Conservation (phyloP, 2,329 filamentous ascomycete species). For the Colletotrichum echinochloae region DNA sequence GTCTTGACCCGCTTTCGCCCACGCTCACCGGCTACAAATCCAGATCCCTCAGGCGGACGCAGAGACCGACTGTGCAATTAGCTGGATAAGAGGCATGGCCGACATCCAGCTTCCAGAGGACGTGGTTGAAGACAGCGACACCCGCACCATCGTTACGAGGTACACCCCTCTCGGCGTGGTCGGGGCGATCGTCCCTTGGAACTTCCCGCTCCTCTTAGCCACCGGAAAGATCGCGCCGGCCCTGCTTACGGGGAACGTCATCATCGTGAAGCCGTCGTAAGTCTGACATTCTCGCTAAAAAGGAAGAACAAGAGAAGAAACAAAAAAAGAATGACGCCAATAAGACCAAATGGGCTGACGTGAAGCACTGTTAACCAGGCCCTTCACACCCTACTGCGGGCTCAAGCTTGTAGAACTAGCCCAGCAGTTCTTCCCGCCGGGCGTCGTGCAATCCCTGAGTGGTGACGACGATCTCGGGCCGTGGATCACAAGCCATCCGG, state of each 20-base stretch:
- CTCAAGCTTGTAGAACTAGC: slow-evolving; percentile 72
- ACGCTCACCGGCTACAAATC: slow-evolving; percentile 1
- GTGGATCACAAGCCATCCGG: slow-evolving; percentile 67
- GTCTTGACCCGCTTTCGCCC: neutral
- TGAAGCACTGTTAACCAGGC: no score
- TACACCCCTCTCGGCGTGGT: slow-evolving; percentile 57
- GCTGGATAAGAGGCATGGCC: slow-evolving; percentile 48
- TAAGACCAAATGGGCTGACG: neutral
- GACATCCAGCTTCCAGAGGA: slow-evolving; percentile 52
- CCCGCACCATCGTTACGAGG: slow-evolving; percentile 48
- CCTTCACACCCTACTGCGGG: slow-evolving; percentile 67
- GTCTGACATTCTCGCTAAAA: neutral
- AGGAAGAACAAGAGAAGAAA: no score
- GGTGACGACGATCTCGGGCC: slow-evolving; percentile 72
- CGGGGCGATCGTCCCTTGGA: slow-evolving; percentile 64
- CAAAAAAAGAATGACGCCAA: neutral
- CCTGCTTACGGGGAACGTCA: slow-evolving; percentile 65
- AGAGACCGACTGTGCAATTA: slow-evolving; percentile 45
- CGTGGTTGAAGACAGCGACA: slow-evolving; percentile 54
- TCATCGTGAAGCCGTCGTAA: slow-evolving; percentile 68
- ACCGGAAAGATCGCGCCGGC: slow-evolving; percentile 68
- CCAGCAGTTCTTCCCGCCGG: slow-evolving; percentile 68
- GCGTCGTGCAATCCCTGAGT: slow-evolving; percentile 71
- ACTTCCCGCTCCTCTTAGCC: slow-evolving; percentile 66
- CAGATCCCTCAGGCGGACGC: slow-evolving; percentile 42